Base-by-base conservation (phyloP, 2,329 filamentous ascomycete genomes). In the Botrytis paeoniae region DNA sequence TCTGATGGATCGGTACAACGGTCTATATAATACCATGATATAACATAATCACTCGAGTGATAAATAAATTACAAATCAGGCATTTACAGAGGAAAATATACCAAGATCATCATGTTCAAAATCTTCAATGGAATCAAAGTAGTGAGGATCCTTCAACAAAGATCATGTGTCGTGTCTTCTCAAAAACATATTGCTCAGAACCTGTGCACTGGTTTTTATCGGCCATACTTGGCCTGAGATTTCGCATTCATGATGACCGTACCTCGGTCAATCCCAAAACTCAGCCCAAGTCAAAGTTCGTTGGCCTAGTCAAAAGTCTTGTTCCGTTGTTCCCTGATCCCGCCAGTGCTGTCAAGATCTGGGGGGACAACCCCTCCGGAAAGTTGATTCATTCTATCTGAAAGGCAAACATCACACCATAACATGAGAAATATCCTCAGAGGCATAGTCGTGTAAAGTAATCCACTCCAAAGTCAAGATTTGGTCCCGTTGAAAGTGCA, bases 31-130 rank as follows among this genome's bases (percentile, higher is more conserved):
- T 18, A 54, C 1, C 12, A 54, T n/a, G 14, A 54, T 29, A 29
- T 18, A 29, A 32, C 14, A 57, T 29, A 29, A 57, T 57, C n/a
- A 29, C n/a, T 18, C 14, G n/a, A 57, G 5, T 29, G 14, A 29
- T 18, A 3, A 57, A 1, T 57, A 18, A 18, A 18, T 32, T 3
- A 0, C n/a, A 0, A 29, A n/a, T 5, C 9, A 6, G n/a, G 51
- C n/a, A 57, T 57, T n/a, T 18, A 57, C 7, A 18, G 6, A 29
- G n/a, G n/a, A 14, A 8, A 18, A 18, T 3, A 8, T 57, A 29
- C 6, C 14, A 18, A 29, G n/a, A 16, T 8, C 2, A 54, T 9
- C 14, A 18, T 29, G n/a, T 29, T 29, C 25, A 54, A n/a, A 54
- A n/a, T n/a, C 16, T 18, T 57, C 51, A 18, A 29, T 57, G 3